phyloP scores from a whole-genome alignment of 2,329 filamentous ascomycete species.

The Colletotrichum liriopes region DNA sequence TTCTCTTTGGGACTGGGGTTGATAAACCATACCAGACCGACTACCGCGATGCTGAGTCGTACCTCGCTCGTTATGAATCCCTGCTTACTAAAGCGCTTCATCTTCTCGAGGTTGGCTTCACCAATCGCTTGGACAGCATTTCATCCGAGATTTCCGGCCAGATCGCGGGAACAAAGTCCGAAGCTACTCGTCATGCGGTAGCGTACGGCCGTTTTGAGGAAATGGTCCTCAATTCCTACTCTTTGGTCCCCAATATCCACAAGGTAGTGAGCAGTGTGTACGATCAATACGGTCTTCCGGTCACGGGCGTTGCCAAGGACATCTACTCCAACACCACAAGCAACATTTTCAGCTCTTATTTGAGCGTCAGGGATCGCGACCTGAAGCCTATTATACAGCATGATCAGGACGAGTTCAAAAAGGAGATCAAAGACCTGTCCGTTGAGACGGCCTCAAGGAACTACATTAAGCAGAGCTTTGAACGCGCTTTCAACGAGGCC shows the following conservation, averaged over 20 bases:
- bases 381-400: conserved; percentile 67
- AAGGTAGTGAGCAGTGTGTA: conserved; percentile 67
- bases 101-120: conserved; percentile 72
- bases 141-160: conserved; percentile 70
- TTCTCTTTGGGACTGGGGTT: not conserved
- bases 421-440: conserved; percentile 65
- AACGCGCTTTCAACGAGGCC: conserved; percentile 70
- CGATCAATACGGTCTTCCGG: conserved; percentile 65
- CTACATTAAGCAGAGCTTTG: conserved; percentile 73
- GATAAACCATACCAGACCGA: conserved; percentile 67
- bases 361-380: conserved; percentile 68
- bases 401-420: conserved; percentile 69
- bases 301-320: conserved; percentile 61
- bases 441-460: conserved; percentile 71
- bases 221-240: conserved; percentile 70
- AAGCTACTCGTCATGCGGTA: conserved; percentile 72
- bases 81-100: conserved; percentile 79
- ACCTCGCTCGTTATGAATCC: conserved; percentile 88
- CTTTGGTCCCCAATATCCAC: conserved; percentile 70
- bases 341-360: conserved; percentile 70
- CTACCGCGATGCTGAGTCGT: conserved; percentile 90
- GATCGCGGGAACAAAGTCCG: conserved; percentile 69
- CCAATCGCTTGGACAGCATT: conserved; percentile 65
- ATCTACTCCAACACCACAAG: conserved; percentile 69
- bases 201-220: conserved; percentile 74